These are phyloP conservation scores for Manihot esculenta DNA, from an alignment of 441 rosid species.

Conservation along the genomic window DNA sequence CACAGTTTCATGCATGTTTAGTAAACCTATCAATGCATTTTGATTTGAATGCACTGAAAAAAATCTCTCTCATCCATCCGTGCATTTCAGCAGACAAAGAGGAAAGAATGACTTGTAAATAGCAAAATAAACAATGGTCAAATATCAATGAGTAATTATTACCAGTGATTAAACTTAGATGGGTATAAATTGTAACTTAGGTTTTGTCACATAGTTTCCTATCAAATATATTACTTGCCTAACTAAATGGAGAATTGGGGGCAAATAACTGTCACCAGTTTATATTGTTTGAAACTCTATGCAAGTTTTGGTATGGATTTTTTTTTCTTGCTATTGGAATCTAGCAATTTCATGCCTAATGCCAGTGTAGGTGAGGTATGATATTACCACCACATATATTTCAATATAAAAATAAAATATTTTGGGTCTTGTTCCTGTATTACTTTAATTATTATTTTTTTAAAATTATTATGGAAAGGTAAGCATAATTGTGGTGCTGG, in stretches of 20 bases:
- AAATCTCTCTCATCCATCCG: background rate
- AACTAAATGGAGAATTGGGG: background rate
- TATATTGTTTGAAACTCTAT: background rate
- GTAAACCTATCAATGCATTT: conserved; percentile 7
- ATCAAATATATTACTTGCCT: background rate
- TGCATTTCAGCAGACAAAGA: background rate
- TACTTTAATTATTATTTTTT: background rate
- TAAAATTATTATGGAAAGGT: conserved; percentile 5
- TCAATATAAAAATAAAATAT: background rate
- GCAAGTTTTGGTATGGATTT: background rate
- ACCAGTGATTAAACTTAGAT: conserved; percentile 8
- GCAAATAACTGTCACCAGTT: background rate
- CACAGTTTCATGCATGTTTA: conserved; percentile 12
- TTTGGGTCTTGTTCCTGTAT: background rate
- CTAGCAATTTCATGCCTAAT: background rate
- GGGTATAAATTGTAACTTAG: too few species aligned
- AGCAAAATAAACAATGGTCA: background rate
- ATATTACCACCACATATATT: conserved; percentile 1
- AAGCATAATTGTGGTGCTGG: conserved; percentile 17
- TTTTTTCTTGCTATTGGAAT: background rate
- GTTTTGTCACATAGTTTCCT: too few species aligned
- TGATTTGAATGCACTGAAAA: background rate
- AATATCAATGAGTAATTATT: background rate
- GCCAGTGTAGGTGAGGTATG: background rate
- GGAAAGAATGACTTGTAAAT: background rate